Base-by-base conservation (phyloP, 2,329 filamentous ascomycete species). In the Sclerotinia subarctica region DNA sequence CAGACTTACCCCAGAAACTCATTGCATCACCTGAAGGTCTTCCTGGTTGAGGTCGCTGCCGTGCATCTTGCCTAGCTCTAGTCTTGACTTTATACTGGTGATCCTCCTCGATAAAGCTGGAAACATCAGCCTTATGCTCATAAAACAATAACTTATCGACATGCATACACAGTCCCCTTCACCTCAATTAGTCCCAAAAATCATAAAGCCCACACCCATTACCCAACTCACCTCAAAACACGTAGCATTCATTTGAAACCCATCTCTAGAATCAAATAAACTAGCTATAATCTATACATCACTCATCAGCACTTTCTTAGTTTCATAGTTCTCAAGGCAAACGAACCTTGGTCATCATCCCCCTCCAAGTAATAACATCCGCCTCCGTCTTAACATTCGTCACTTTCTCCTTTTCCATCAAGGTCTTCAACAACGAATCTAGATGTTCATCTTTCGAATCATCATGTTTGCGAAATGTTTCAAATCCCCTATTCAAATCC, bases 191-290 rank as follows among this genome's bases (percentile, higher is more conserved):
- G 69, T 73, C 29, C 56, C 13, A 10, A 24, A 19, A 51, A 24
- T 51, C 24, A 44, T 35, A 32, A 24, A 21, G 15, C 11, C 44
- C 3, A 21, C 32, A 49, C 38, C 35, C 52, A 35, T 6, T 35
- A 57, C 64, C 15, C n/a, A 66, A 66, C 72, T 68, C 80, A 95
- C 94, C 82, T 98, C 90, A 76, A 93, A 95, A 63, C 89, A 83
- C 2, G 94, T 97, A 60, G 93, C 94, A 77, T 97, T 97, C 93
- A 99, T 97, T 78, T 96, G 91, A 75, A 97, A 98, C 88, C 90
- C 91, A 76, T 94, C 92, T 77, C 90, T 86, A 72, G 90, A 85
- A 72, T 96, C 93, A 77, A 91, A 98, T 0, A 93, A 91, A 0
- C 90, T 83, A 0, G 89, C 88, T 88, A 98, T 88, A 72, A 99